phyloP scores from a whole-genome alignment of 306 rosid genomes.

The Glycine soja region DNA sequence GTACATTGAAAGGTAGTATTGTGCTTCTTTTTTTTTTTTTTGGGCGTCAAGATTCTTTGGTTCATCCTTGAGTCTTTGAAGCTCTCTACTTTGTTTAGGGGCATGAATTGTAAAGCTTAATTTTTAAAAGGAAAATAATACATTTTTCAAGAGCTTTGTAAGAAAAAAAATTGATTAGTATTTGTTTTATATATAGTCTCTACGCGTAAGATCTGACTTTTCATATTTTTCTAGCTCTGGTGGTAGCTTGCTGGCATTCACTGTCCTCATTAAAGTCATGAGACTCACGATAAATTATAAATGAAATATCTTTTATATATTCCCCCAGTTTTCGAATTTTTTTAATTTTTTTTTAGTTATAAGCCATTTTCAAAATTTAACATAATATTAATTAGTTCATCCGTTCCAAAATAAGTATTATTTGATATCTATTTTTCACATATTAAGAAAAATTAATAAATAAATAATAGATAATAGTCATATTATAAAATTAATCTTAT shows the following conservation, averaged over 20 bases:
- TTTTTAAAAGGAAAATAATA: neutral
- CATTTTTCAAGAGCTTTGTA: neutral
- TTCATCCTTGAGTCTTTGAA: constrained; percentile 6
- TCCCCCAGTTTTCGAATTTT: too few relatives aligned
- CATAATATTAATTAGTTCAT: too few relatives aligned
- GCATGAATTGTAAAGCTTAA: neutral
- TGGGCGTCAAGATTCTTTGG: neutral
- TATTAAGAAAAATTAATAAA: too few relatives aligned
- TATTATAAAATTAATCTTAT: too few relatives aligned
- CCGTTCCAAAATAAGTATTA: too few relatives aligned
- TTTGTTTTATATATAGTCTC: neutral
- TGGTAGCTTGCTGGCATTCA: constrained; percentile 24
- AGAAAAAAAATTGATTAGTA: too few relatives aligned
- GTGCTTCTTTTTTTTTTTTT: neutral
- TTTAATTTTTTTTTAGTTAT: too few relatives aligned
- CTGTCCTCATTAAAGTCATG: neutral
- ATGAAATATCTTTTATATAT: too few relatives aligned
- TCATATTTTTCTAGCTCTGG: too few relatives aligned
- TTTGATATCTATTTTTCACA: too few relatives aligned
- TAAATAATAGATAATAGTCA: too few relatives aligned
- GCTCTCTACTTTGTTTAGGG: neutral
- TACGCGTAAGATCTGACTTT: constrained; percentile 3
- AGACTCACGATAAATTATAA: neutral
- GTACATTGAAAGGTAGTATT: neutral
- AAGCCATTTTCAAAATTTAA: too few relatives aligned